phyloP scores from a whole-genome alignment of 192 early-diverging fungal species.

The Coemansia umbellata region DNA sequence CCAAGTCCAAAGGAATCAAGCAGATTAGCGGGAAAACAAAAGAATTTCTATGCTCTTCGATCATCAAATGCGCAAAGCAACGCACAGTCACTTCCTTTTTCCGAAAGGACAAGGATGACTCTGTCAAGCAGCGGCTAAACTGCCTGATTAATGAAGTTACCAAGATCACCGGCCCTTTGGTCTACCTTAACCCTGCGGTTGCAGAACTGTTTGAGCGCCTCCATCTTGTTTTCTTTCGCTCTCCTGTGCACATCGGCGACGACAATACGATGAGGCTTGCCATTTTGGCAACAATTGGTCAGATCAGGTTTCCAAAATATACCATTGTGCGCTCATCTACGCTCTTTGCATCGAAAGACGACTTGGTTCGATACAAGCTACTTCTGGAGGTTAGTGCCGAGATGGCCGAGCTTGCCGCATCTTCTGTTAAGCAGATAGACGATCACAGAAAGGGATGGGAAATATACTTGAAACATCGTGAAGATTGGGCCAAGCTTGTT shows the following conservation, averaged over 20 bases:
- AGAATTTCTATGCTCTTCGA: constrained; percentile 18
- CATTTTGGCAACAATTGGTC: constrained; percentile 24
- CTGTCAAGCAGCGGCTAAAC: constrained; percentile 9
- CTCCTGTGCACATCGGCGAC: constrained; percentile 16
- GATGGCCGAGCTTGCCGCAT: constrained; percentile 25
- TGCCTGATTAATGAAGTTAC: constrained; percentile 13
- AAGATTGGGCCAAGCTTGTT: constrained; percentile 15
- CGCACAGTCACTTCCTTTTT: constrained; percentile 43
- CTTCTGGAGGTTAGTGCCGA: constrained; percentile 19
- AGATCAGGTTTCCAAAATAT: constrained; percentile 38
- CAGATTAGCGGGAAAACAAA: constrained; percentile 31
- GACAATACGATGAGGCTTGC: constrained; percentile 35
- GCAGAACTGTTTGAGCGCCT: constrained; percentile 45
- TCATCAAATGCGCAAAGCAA: constrained; percentile 33
- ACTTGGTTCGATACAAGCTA: constrained; percentile 29
- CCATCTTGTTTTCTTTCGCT: constrained; percentile 48
- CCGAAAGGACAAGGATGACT: constrained; percentile 9
- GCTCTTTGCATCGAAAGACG: constrained; percentile 37
- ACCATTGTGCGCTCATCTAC: constrained; percentile 28
- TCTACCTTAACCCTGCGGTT: constrained; percentile 12
- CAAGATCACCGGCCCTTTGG: constrained; percentile 28
- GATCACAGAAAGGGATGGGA: constrained; percentile 35
- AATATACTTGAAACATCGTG: constrained; percentile 17
- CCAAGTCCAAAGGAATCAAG: constrained; percentile 34
- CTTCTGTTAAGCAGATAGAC: constrained; percentile 23